Conservation (phyloP, 2,329 filamentous ascomycete genomes). For the Pseudopithomyces chartarum region DNA sequence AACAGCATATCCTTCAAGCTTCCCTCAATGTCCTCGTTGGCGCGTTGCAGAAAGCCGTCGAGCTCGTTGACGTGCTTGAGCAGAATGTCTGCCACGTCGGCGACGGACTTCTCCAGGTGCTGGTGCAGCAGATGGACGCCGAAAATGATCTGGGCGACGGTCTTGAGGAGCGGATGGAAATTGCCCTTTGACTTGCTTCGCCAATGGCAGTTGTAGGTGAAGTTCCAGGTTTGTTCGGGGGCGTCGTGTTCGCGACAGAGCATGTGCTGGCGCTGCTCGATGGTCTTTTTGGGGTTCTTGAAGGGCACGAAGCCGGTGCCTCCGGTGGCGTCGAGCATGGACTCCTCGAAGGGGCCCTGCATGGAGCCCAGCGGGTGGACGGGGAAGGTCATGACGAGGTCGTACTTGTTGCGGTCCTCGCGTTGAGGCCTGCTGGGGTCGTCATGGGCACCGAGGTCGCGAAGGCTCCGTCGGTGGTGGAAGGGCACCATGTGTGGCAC, state of each 20-base stretch:
- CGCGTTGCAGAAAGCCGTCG: constrained; percentile 85
- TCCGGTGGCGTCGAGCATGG: constrained; percentile 70
- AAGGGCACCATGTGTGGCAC: constrained; percentile 23
- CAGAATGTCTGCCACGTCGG: constrained; percentile 85
- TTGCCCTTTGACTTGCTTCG: constrained; percentile 74
- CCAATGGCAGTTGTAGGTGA: constrained; percentile 76
- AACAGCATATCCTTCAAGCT: constrained; percentile 73
- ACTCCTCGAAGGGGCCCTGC: constrained; percentile 84
- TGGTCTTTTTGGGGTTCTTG: constrained; percentile 48
- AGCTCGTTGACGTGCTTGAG: constrained; percentile 93
- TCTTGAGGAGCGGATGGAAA: constrained; percentile 87
- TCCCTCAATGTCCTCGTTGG: constrained; percentile 81
- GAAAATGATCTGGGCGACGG: constrained; percentile 91
- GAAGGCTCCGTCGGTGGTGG: constrained; percentile 15
- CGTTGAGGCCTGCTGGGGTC: constrained; percentile 24
- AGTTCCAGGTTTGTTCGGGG: constrained; percentile 70
- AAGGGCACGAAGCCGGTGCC: constrained; percentile 39
- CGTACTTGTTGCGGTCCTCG: constrained; percentile 35
- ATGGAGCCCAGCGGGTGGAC: constrained; percentile 75
- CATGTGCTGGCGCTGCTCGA: constrained; percentile 42
- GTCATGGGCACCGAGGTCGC: constrained; percentile 8
- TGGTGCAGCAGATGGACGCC: constrained; percentile 87
- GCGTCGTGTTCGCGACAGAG: constrained; percentile 67
- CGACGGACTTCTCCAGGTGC: constrained; percentile 84
- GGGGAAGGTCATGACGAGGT: constrained; percentile 49